These are phyloP conservation scores for Ophiostoma tasmaniense DNA, from an alignment of 2,329 filamentous ascomycete genomes.

Conservation along the genomic window DNA sequence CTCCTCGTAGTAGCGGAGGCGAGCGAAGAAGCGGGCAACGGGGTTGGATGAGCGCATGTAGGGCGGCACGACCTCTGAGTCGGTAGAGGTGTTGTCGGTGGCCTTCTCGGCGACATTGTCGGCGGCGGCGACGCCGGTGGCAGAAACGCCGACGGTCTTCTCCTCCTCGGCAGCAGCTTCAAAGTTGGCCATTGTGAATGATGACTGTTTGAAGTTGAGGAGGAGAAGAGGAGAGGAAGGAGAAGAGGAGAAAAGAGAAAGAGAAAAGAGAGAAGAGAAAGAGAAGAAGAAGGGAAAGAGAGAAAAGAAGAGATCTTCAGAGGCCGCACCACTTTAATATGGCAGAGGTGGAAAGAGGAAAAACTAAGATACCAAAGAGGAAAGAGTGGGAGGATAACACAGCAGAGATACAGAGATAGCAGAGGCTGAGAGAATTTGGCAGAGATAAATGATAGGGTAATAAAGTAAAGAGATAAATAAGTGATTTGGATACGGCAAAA, in stretches of 20 bases:
- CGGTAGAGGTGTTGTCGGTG: neutral
- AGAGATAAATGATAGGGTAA: neutral
- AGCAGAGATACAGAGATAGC: neutral
- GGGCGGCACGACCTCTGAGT: slow-evolving; percentile 12
- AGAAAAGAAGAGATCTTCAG: slow-evolving; percentile 9
- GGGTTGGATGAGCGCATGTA: slow-evolving; percentile 16
- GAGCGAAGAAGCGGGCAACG: slow-evolving; percentile 27
- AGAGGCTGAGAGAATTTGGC: neutral
- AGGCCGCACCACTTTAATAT: neutral
- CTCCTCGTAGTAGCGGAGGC: slow-evolving; percentile 34
- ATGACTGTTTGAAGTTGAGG: neutral
- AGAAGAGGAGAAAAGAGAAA: neutral
- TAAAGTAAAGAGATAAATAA: neutral
- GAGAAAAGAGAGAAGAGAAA: neutral
- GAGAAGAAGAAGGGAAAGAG: neutral
- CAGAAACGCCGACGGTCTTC: slow-evolving; percentile 17
- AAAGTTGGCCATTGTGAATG: slow-evolving; percentile 13
- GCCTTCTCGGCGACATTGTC: neutral
- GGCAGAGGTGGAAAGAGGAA: neutral
- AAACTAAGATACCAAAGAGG: neutral
- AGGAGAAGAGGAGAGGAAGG: neutral
- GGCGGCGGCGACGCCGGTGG: neutral
- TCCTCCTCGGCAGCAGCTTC: slow-evolving; percentile 18
- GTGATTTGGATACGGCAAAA: neutral
- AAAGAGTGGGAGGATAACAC: neutral